Conservation (phyloP, 2,329 filamentous ascomycete genomes). For the Arthroderma sp. region DNA sequence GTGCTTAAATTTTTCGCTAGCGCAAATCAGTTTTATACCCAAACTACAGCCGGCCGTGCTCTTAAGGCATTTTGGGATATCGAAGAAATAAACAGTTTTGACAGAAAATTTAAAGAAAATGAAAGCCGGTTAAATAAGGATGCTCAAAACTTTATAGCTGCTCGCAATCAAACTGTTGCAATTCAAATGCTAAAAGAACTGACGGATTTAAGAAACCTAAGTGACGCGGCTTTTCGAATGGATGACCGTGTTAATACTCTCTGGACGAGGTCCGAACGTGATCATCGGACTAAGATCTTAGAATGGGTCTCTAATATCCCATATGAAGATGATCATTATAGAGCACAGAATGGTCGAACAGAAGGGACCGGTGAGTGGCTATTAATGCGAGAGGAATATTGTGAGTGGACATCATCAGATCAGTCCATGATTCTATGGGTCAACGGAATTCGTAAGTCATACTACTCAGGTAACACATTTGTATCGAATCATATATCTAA, state of each 20-base stretch:
- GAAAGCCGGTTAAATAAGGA: conserved; percentile 7
- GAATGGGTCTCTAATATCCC: conserved; percentile 16
- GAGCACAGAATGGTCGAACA: conserved; percentile 7
- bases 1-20: conserved; percentile 11
- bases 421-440: conserved; percentile 13
- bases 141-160: conserved; percentile 4
- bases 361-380: conserved; percentile 13
- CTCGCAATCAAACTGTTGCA: neutral
- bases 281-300: conserved; percentile 11
- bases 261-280: conserved; percentile 1
- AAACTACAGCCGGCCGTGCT: neutral
- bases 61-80: neutral
- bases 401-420: conserved; percentile 11
- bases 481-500: neutral
- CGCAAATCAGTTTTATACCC: neutral
- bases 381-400: conserved; percentile 7
- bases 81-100: conserved; percentile 8
- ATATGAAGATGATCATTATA: conserved; percentile 12
- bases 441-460: conserved; percentile 15
- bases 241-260: neutral
- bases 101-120: conserved; percentile 4
- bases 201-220: neutral
- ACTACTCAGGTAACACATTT: neutral
- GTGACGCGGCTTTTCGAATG: neutral
- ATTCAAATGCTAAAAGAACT: neutral